Conservation (phyloP, 2,329 filamentous ascomycete species). For the Epichloe gansuensis region DNA sequence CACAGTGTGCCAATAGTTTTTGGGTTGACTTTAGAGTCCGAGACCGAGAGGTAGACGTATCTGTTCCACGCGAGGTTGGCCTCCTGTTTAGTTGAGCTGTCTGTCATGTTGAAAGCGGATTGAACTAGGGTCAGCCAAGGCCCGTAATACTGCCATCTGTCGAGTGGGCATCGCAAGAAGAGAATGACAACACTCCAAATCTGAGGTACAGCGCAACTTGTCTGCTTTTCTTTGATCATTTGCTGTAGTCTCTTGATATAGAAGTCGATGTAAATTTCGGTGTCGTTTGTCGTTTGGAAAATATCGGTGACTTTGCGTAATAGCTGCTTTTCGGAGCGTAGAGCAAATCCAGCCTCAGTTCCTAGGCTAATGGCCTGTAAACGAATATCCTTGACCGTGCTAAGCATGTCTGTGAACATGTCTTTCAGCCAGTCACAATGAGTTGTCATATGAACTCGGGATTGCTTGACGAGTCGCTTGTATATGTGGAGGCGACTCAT, state of each 20-base stretch:
- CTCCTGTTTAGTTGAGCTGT: constrained; percentile 56
- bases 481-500: constrained; percentile 70
- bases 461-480: constrained; percentile 60
- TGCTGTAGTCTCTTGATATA: constrained; percentile 53
- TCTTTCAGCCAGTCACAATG: constrained; percentile 72
- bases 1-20: constrained; percentile 34
- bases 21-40: constrained; percentile 43
- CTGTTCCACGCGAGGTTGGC: constrained; percentile 80
- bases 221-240: constrained; percentile 51
- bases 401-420: constrained; percentile 70
- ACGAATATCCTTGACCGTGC: constrained; percentile 63
- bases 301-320: constrained; percentile 55
- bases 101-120: constrained; percentile 68
- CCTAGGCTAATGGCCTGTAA: constrained; percentile 62
- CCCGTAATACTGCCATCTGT: constrained; percentile 59
- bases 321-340: constrained; percentile 57
- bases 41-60: constrained; percentile 60
- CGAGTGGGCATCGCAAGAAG: constrained; percentile 54
- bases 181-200: constrained; percentile 80
- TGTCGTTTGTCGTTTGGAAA: constrained; percentile 35
- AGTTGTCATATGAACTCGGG: constrained; percentile 53
- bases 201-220: constrained; percentile 54
- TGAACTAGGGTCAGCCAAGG: constrained; percentile 71
- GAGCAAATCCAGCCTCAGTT: constrained; percentile 51
- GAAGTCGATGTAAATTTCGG: constrained; percentile 55